Percentiles rank a stretch among this genome's conserved stretches.
Evolutionary conservation across 2,329 filamentous ascomycete species (phyloP).

Genomic region (Colletotrichum viniferum): DNA sequence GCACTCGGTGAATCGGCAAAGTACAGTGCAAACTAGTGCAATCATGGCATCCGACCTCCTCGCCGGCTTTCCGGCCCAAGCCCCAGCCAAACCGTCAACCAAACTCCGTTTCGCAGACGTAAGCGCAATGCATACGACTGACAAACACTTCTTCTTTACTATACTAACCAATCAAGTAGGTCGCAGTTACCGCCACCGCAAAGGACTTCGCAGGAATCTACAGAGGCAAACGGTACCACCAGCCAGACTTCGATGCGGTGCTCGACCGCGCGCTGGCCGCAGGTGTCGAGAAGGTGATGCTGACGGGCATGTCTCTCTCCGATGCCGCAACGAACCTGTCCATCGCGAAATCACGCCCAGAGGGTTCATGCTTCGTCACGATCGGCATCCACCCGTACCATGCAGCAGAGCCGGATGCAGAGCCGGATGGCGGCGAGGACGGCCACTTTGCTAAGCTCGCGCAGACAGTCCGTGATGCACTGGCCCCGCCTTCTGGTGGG

Average conservation of each 20-base stretch:
- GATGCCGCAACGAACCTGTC: constrained; percentile 32
- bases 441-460: constrained; percentile 29
- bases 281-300: constrained; percentile 45
- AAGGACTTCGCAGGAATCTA: constrained; percentile 55
- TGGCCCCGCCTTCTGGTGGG: not conserved
- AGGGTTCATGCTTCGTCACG: constrained; percentile 43
- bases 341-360: constrained; percentile 31
- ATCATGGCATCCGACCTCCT: constrained; percentile 8
- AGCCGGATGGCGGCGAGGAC: constrained; percentile 24
- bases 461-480: constrained; percentile 24
- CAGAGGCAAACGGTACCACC: constrained; percentile 52
- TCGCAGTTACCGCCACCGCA: constrained; percentile 41
- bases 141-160: not conserved
- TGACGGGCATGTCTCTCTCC: constrained; percentile 41
- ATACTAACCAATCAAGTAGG: constrained; percentile 22
- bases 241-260: constrained; percentile 45
- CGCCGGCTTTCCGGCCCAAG: constrained; percentile 1
- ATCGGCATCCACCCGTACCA: constrained; percentile 57
- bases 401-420: constrained; percentile 43
- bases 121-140: not conserved
- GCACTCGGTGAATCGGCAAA: not conserved
- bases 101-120: constrained; percentile 18
- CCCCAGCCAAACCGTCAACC: not conserved
- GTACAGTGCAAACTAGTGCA: not conserved
- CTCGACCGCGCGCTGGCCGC: constrained; percentile 45